Conservation (phyloP, 2,329 filamentous ascomycete species). For the Lizonia empirigonia region DNA sequence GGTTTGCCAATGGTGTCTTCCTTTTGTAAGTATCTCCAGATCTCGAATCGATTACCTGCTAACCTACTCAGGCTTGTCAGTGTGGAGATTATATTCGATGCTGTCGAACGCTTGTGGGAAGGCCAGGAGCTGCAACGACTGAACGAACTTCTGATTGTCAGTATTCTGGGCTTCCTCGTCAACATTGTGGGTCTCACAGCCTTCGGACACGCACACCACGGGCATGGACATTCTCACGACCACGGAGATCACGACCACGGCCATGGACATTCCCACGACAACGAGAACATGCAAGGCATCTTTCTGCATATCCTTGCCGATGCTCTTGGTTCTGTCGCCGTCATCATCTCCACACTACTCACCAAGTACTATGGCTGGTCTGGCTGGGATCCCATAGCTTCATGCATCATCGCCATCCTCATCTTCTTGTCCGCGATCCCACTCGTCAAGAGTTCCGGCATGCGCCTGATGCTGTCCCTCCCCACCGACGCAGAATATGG, state of each 20-base stretch:
- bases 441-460: conserved; percentile 82
- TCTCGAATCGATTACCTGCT: conserved; percentile 4
- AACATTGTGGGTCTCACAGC: conserved; percentile 92
- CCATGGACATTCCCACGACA: conserved; percentile 68
- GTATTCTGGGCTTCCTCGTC: conserved; percentile 81
- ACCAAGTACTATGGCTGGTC: conserved; percentile 89
- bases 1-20: conserved; percentile 95
- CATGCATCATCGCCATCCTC: conserved; percentile 87
- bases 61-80: conserved; percentile 73
- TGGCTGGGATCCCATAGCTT: conserved; percentile 93
- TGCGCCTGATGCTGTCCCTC: conserved; percentile 80
- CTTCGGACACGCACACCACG: conserved; percentile 67
- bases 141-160: conserved; percentile 86
- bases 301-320: conserved; percentile 95
- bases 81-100: conserved; percentile 94
- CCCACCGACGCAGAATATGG: conserved; percentile 86
- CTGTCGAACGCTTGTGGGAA: conserved; percentile 83
- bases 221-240: conserved; percentile 57
- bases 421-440: conserved; percentile 93
- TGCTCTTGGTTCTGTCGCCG: conserved; percentile 89
- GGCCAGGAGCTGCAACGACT: conserved; percentile 83
- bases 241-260: conserved; percentile 50
- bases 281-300: conserved; percentile 98
- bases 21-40: conserved; percentile 68
- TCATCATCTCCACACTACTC: conserved; percentile 87